A percentile compares a stretch with the other conserved stretches of the same genome.
These are phyloP conservation scores for Lentinula edodes DNA, from an alignment of 768 basidiomycete genomes.

Conservation along the genomic window DNA sequence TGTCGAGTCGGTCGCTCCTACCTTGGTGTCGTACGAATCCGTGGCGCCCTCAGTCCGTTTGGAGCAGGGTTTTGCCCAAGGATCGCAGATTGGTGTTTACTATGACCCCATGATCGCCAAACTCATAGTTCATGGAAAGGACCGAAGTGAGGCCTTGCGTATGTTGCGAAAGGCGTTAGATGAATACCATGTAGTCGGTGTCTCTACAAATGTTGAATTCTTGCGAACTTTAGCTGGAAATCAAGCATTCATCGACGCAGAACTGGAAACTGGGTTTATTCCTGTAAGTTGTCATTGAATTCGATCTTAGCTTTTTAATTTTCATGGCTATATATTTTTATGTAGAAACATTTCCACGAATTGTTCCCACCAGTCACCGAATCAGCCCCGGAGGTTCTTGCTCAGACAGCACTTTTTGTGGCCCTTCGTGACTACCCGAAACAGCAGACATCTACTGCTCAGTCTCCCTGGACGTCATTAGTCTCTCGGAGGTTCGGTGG, in stretches of 20 bases:
- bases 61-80: constrained; percentile 83
- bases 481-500: constrained; percentile 76
- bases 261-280: constrained; percentile 93
- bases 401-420: constrained; percentile 76
- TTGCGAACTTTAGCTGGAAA: constrained; percentile 74
- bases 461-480: constrained; percentile 67
- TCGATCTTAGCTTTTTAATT: not conserved
- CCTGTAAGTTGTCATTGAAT: constrained; percentile 41
- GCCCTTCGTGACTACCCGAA: constrained; percentile 54
- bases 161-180: constrained; percentile 76
- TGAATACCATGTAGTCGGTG: constrained; percentile 87
- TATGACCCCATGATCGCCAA: constrained; percentile 94
- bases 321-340: not conserved
- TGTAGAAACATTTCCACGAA: constrained; percentile 74
- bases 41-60: constrained; percentile 70
- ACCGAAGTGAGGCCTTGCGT: constrained; percentile 79
- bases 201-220: constrained; percentile 90
- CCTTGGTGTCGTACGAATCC: constrained; percentile 22
- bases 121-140: constrained; percentile 81
- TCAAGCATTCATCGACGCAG: constrained; percentile 64
- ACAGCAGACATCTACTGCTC: constrained; percentile 15
- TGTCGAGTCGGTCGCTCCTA: constrained; percentile 23
- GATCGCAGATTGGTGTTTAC: constrained; percentile 78
- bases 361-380: constrained; percentile 66
- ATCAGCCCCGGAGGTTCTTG: constrained; percentile 60